Conservation (phyloP, 129 eudicot species). For the Pittosporum tobira region DNA sequence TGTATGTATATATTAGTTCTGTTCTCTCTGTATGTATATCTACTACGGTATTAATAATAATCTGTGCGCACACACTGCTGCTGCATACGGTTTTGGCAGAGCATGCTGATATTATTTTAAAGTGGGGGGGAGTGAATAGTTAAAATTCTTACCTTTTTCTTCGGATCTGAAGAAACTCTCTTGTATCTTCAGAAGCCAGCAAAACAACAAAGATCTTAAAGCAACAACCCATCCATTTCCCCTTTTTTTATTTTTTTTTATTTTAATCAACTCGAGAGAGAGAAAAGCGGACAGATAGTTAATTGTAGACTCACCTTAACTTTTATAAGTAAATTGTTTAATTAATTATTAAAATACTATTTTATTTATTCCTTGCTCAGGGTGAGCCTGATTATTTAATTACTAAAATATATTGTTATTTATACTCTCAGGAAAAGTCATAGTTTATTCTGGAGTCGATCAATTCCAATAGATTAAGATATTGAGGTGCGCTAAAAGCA, state of each 20-base stretch:
- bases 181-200: slow-evolving; percentile 65
- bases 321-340: slow-evolving; percentile 1
- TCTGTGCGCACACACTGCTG: no score
- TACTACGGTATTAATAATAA: no score
- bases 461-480: no score
- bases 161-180: slow-evolving; percentile 90
- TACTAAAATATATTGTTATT: slow-evolving; percentile 13
- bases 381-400: slow-evolving; percentile 12
- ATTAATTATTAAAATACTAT: slow-evolving; percentile 28
- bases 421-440: background rate
- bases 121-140: no score
- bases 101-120: background rate
- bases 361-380: slow-evolving; percentile 50
- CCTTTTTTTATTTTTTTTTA: slow-evolving; percentile 5
- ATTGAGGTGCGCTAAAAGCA: no score
- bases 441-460: no score
- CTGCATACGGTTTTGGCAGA: no score
- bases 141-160: slow-evolving; percentile 50
- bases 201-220: slow-evolving; percentile 67
- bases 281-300: background rate
- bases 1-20: no score
- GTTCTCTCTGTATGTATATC: no score
- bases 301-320: no score
- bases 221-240: slow-evolving; percentile 50
- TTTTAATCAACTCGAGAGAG: no score